A percentile compares a stretch with the other conserved stretches of the same genome.
These are phyloP conservation scores for Aspergillus arachidicola DNA, from an alignment of 2,329 filamentous ascomycete species.

Conservation along the genomic window DNA sequence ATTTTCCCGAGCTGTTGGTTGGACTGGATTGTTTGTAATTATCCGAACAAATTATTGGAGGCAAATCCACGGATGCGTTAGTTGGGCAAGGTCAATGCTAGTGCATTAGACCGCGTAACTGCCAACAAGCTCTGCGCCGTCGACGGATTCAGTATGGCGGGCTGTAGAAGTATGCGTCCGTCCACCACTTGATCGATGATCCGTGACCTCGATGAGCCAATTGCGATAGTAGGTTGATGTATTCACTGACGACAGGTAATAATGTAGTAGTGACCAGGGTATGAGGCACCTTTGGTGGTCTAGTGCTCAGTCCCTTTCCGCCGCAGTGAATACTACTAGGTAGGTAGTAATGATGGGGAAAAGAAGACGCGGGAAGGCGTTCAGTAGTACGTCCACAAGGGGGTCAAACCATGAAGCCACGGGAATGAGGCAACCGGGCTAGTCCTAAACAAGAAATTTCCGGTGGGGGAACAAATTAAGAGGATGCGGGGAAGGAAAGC, in stretches of 20 bases:
- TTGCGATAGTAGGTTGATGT: not conserved
- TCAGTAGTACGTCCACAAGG: not conserved
- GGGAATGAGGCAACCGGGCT: slow-evolving; percentile 11
- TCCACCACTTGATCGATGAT: slow-evolving; percentile 6
- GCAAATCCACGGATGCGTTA: slow-evolving; percentile 4
- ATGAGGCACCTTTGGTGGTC: not conserved
- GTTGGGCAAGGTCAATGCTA: not conserved
- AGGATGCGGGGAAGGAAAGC: slow-evolving; percentile 16
- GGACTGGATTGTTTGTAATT: slow-evolving; percentile 20
- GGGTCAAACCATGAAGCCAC: slow-evolving; percentile 5
- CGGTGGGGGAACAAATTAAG: slow-evolving; percentile 28
- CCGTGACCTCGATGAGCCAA: not conserved
- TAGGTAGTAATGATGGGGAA: not conserved
- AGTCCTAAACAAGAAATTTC: slow-evolving; percentile 27
- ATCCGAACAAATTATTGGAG: slow-evolving; percentile 17
- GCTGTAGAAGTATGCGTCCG: slow-evolving; percentile 4
- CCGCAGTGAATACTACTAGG: not conserved
- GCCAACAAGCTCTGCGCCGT: not conserved
- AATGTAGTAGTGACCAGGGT: not conserved
- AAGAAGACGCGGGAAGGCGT: not conserved
- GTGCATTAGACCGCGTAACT: slow-evolving; percentile 2
- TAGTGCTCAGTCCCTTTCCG: not conserved
- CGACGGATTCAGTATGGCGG: slow-evolving; percentile 3
- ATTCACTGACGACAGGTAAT: too few species aligned
- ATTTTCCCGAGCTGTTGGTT: slow-evolving; percentile 18